Evolutionary conservation across 2,329 filamentous ascomycete species (phyloP).

Genomic region (Tricladium varicosporioides): DNA sequence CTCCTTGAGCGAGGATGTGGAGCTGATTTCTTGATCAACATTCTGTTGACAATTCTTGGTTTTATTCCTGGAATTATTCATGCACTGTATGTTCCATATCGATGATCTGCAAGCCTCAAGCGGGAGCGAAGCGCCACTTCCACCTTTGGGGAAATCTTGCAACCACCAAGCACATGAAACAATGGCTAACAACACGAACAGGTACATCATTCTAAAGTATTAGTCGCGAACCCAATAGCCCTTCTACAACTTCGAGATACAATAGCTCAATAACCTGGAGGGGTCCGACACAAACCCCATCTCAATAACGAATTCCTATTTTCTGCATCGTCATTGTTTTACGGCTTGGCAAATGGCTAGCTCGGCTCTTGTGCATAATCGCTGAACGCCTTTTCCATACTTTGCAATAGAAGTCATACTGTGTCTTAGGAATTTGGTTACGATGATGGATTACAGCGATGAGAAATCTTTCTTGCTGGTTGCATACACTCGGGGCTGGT

Average conservation of each 20-base stretch:
- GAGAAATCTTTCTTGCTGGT: not conserved
- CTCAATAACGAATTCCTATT: slow-evolving; percentile 15
- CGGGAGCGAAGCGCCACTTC: not conserved
- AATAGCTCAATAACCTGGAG: not conserved
- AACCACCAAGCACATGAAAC: not conserved
- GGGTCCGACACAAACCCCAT: slow-evolving; percentile 12
- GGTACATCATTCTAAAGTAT: slow-evolving; percentile 87
- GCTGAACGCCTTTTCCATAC: too few relatives aligned
- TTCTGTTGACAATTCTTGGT: slow-evolving; percentile 79
- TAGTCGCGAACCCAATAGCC: slow-evolving; percentile 42
- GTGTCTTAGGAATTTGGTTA: too few relatives aligned
- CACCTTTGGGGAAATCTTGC: not conserved
- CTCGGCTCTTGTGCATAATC: not conserved
- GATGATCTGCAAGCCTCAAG: too few relatives aligned
- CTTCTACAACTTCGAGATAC: not conserved
- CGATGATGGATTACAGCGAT: too few relatives aligned
- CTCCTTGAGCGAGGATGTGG: slow-evolving; percentile 90
- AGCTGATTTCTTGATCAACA: slow-evolving; percentile 87
- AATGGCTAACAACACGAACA: slow-evolving; percentile 33
- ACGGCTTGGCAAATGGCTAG: slow-evolving; percentile 19
- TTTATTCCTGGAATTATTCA: slow-evolving; percentile 12
- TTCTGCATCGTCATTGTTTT: slow-evolving; percentile 12
- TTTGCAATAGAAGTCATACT: too few relatives aligned
- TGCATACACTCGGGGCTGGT: not conserved
- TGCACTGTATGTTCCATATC: not conserved